A percentile compares a stretch with the other conserved stretches of the same genome.
These are phyloP conservation scores for Carex scoparia DNA, from an alignment of 176 grass and related monocot genomes.

Conservation along the genomic window DNA sequence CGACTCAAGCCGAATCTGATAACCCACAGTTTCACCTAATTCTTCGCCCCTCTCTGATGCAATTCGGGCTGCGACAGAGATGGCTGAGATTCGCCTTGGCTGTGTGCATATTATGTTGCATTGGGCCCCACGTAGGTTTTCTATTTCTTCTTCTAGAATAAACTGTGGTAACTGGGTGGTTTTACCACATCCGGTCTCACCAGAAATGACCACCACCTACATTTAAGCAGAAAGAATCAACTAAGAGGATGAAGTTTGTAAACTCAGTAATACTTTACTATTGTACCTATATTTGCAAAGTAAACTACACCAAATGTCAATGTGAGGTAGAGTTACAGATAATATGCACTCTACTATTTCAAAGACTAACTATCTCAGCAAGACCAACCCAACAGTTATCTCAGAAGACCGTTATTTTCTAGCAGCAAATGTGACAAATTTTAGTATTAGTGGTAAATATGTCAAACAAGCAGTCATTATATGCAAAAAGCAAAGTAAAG, in stretches of 20 bases:
- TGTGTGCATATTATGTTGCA: conserved; percentile 98
- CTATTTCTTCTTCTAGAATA: conserved; percentile 89
- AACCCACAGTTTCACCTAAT: conserved; percentile 83
- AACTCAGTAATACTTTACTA: neutral
- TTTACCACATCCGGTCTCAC: conserved; percentile 94
- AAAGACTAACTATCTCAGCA: too few relatives aligned
- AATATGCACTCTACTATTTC: too few relatives aligned
- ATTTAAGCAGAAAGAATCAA: conserved; percentile 12
- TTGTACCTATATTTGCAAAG: neutral
- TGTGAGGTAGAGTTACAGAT: too few relatives aligned
- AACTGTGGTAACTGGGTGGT: conserved; percentile 96
- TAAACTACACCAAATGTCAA: neutral
- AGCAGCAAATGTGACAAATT: neutral
- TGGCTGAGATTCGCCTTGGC: conserved; percentile 91
- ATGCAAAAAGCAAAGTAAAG: neutral
- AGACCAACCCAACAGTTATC: neutral
- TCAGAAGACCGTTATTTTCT: neutral
- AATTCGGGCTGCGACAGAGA: conserved; percentile 82
- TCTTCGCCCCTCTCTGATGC: conserved; percentile 87
- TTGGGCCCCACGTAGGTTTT: conserved; percentile 58
- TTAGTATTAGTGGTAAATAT: neutral
- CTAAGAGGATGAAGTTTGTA: neutral
- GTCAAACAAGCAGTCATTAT: neutral
- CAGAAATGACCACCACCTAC: conserved; percentile 94
- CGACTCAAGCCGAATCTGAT: conserved; percentile 88